These are phyloP conservation scores for Pisolithus marmoratus DNA, from an alignment of 768 basidiomycete species.

Conservation along the genomic window DNA sequence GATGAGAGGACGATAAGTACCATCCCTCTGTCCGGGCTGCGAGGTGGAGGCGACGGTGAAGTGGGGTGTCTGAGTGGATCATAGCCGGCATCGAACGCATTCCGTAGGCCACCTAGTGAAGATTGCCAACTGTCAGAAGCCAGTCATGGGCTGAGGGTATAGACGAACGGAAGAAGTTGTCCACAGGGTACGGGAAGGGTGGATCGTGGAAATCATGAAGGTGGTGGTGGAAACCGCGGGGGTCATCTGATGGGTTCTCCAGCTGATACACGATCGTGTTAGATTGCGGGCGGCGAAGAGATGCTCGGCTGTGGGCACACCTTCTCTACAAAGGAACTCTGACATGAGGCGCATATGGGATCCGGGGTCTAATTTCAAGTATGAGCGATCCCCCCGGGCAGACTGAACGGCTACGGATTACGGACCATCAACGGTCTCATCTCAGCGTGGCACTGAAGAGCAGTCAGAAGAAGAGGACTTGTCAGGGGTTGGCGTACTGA, in stretches of 20 bases:
- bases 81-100: background rate
- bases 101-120: conserved; percentile 7
- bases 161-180: conserved; percentile 43
- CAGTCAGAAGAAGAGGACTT: background rate
- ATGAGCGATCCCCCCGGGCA: conserved; percentile 6
- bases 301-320: conserved; percentile 26
- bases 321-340: conserved; percentile 78
- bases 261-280: conserved; percentile 40
- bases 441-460: conserved; percentile 71
- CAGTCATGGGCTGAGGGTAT: background rate
- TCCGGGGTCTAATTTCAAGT: conserved; percentile 56
- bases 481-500: conserved; percentile 17
- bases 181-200: conserved; percentile 36
- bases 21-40: conserved; percentile 9
- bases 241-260: conserved; percentile 71
- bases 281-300: background rate
- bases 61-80: conserved; percentile 5
- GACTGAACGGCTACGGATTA: conserved; percentile 5
- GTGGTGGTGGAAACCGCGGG: conserved; percentile 54
- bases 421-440: conserved; percentile 84
- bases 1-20: conserved; percentile 6
- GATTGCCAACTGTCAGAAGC: background rate
- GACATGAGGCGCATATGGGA: conserved; percentile 79
- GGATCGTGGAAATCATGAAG: conserved; percentile 20
- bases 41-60: conserved; percentile 13